Percentiles rank a stretch among this genome's conserved stretches.
Conservation (phyloP, 345 rosid species). For the Salix suchowensis region DNA sequence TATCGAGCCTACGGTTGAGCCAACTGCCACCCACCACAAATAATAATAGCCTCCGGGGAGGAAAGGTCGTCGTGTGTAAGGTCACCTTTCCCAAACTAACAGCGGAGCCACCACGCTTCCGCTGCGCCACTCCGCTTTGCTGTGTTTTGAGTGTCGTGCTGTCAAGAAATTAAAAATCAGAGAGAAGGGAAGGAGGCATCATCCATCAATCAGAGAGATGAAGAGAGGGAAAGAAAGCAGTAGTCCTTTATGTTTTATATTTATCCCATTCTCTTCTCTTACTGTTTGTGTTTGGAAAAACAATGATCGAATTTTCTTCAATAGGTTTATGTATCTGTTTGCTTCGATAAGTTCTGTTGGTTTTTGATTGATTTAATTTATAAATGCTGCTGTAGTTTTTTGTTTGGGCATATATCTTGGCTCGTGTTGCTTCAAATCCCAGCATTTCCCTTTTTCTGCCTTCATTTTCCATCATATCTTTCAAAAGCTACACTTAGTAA, state of each 20-base stretch:
- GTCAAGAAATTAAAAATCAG: too few relatives aligned
- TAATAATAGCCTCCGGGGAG: too few relatives aligned
- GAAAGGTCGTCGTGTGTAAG: too few relatives aligned
- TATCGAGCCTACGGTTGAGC: too few relatives aligned
- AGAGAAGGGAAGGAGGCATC: background rate
- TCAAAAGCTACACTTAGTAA: background rate
- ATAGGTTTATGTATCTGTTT: background rate
- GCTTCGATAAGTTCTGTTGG: background rate
- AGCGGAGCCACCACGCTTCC: constrained; percentile 38
- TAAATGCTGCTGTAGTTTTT: background rate
- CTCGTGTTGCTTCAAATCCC: background rate
- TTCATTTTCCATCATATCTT: background rate
- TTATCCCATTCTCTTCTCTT: background rate
- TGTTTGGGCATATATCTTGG: background rate
- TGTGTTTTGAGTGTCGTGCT: fast-evolving
- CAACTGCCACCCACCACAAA: too few relatives aligned
- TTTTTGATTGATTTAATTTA: background rate
- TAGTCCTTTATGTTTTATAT: background rate
- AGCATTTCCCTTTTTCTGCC: background rate
- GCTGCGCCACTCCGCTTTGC: constrained; percentile 34
- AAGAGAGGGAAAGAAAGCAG: background rate
- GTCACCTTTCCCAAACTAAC: too few relatives aligned
- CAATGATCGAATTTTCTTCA: constrained; percentile 43
- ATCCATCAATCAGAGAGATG: background rate
- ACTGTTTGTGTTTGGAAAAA: background rate